These are phyloP conservation scores for Kregervanrija pseudodelftensis DNA, from an alignment of 805 yeast species.

Conservation along the genomic window DNA sequence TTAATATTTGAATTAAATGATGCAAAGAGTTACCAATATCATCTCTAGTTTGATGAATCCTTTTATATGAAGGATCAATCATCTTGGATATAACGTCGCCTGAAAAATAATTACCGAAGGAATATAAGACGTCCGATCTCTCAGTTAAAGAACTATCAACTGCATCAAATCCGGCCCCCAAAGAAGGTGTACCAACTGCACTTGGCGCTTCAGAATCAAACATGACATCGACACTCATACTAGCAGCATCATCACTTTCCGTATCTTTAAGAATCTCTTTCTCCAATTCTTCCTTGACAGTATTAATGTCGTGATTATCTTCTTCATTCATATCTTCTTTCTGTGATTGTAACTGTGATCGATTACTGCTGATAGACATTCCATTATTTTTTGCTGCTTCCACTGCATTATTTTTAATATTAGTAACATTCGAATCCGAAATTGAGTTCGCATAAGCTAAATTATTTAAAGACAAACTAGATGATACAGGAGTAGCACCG, in stretches of 20 bases:
- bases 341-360: not conserved
- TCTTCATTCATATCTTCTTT: slow-evolving; percentile 1
- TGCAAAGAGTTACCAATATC: slow-evolving; percentile 51
- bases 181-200: slow-evolving; percentile 21
- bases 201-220: slow-evolving; percentile 26
- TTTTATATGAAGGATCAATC: slow-evolving; percentile 34
- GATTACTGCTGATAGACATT: not conserved
- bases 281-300: slow-evolving; percentile 15
- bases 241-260: slow-evolving; percentile 11
- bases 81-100: slow-evolving; percentile 18
- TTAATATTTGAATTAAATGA: slow-evolving; percentile 40
- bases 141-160: slow-evolving; percentile 34
- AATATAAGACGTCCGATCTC: slow-evolving; percentile 20
- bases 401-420: slow-evolving; percentile 3
- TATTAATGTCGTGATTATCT: slow-evolving; percentile 8
- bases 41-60: slow-evolving; percentile 55
- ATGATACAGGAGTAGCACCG: slow-evolving; percentile 11
- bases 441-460: slow-evolving; percentile 2
- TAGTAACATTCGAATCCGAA: slow-evolving; percentile 1
- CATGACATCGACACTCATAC: slow-evolving; percentile 19
- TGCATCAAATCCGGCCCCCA: slow-evolving; percentile 34
- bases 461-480: slow-evolving; percentile 16
- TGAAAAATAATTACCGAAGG: slow-evolving; percentile 25
- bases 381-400: not conserved
- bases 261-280: slow-evolving; percentile 9